Percentiles rank a stretch among this genome's conserved stretches.
Conservation (phyloP, 768 basidiomycete genomes). For the Kwoniella heveanensis region DNA sequence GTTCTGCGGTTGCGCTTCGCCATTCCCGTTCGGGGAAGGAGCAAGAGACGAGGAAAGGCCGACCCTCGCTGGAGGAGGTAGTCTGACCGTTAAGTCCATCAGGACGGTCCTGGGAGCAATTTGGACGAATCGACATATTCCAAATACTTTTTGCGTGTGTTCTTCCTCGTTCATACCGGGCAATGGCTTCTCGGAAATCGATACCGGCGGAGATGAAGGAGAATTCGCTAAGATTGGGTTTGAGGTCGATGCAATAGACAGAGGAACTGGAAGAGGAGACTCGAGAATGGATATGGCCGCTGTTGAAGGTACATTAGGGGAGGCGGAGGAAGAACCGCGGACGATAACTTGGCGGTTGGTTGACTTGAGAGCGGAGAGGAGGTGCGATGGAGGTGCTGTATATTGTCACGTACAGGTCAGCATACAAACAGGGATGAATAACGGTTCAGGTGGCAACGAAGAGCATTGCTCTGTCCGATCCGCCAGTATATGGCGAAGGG, state of each 20-base stretch:
- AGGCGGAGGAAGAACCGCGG: conserved; percentile 43
- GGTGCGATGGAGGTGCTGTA: conserved; percentile 47
- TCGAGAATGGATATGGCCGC: conserved; percentile 56
- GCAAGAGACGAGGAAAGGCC: conserved; percentile 22
- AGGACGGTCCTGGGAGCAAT: conserved; percentile 49
- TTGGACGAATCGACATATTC: conserved; percentile 54
- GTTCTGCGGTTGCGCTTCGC: neutral
- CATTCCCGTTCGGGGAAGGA: neutral
- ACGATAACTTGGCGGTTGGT: conserved; percentile 53
- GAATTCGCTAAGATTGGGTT: conserved; percentile 31
- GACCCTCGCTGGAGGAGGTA: conserved; percentile 46
- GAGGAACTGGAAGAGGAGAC: conserved; percentile 50
- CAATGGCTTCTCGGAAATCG: conserved; percentile 10
- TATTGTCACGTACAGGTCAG: no score
- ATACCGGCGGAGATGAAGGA: conserved; percentile 12
- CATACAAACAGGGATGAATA: neutral
- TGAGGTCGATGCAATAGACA: conserved; percentile 37
- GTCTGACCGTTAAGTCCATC: conserved; percentile 53
- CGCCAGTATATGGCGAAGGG: no score
- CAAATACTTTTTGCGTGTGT: conserved; percentile 54
- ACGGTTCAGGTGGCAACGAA: neutral
- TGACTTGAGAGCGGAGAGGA: conserved; percentile 45
- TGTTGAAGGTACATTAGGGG: conserved; percentile 22
- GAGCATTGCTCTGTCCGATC: no score
- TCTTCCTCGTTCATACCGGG: conserved; percentile 47